Evolutionary conservation across 768 basidiomycete species (phyloP).

Genomic region (Pisolithus albus): DNA sequence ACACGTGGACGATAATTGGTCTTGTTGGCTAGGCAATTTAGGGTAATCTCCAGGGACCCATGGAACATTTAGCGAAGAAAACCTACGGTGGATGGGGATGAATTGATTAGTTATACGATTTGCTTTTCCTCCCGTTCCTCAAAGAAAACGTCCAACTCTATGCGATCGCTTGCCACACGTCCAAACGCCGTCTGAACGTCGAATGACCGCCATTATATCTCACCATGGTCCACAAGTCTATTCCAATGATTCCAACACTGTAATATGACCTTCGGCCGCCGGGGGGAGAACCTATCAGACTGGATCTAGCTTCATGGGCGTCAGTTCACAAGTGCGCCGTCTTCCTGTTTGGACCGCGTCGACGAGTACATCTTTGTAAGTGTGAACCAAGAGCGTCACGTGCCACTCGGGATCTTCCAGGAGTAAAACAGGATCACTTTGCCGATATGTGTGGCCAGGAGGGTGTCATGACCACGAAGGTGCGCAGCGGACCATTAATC

Average conservation of each 20-base stretch:
- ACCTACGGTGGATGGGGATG: background rate
- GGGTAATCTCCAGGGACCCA: constrained; percentile 19
- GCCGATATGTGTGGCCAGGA: background rate
- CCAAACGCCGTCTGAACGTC: too few relatives aligned
- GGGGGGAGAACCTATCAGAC: background rate
- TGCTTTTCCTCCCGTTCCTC: background rate
- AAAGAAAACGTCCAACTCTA: too few relatives aligned
- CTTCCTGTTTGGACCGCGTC: background rate
- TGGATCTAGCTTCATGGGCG: background rate
- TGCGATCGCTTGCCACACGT: too few relatives aligned
- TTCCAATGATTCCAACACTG: too few relatives aligned
- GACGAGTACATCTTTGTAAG: background rate
- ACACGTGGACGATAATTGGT: background rate
- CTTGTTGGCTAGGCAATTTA: background rate
- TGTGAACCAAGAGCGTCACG: background rate
- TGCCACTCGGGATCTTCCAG: background rate
- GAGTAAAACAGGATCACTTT: background rate
- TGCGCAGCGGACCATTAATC: background rate
- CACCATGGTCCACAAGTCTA: background rate
- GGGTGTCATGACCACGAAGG: background rate
- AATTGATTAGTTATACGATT: background rate
- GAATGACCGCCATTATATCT: background rate
- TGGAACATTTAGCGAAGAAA: constrained; percentile 8
- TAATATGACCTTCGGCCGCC: background rate
- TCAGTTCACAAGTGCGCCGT: background rate